Evolutionary conservation across 345 rosid species (phyloP).

Genomic region (Bruguiera gymnorhiza): DNA sequence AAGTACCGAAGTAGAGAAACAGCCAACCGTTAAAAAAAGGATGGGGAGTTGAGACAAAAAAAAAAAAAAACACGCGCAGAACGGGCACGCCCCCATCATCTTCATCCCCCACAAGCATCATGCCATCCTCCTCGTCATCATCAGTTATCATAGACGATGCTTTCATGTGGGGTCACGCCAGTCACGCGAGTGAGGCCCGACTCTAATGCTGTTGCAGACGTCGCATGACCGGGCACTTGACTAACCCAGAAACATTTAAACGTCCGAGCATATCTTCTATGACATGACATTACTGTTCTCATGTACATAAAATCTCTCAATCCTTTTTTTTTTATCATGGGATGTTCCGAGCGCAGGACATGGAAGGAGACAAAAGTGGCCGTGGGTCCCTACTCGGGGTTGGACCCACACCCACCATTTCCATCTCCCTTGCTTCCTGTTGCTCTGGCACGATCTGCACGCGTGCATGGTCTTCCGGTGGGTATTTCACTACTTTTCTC

Average conservation of each 20-base stretch:
- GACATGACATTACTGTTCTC: no score
- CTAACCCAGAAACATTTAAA: background rate
- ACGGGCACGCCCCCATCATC: constrained; percentile 14
- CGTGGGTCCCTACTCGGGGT: background rate
- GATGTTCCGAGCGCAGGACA: constrained; percentile 16
- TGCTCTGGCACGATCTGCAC: background rate
- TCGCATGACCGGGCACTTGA: constrained; percentile 24
- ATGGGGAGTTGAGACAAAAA: constrained; percentile 22
- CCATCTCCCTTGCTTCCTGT: background rate
- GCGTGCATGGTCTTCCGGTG: no score
- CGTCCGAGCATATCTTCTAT: no score
- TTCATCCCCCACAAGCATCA: background rate
- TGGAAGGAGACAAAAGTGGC: constrained; percentile 23
- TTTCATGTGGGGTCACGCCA: constrained; percentile 21
- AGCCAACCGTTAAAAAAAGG: constrained; percentile 12
- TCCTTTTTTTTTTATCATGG: no score
- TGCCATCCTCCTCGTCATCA: background rate
- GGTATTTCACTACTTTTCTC: no score
- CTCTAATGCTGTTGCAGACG: no score
- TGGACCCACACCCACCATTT: background rate
- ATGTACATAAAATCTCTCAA: no score
- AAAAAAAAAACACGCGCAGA: constrained; percentile 15
- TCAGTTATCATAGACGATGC: constrained; percentile 2
- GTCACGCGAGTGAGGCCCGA: constrained; percentile 18
- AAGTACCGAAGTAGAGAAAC: background rate